These are phyloP conservation scores for Mycena chlorophos DNA, from an alignment of 768 basidiomycete species.

Conservation along the genomic window DNA sequence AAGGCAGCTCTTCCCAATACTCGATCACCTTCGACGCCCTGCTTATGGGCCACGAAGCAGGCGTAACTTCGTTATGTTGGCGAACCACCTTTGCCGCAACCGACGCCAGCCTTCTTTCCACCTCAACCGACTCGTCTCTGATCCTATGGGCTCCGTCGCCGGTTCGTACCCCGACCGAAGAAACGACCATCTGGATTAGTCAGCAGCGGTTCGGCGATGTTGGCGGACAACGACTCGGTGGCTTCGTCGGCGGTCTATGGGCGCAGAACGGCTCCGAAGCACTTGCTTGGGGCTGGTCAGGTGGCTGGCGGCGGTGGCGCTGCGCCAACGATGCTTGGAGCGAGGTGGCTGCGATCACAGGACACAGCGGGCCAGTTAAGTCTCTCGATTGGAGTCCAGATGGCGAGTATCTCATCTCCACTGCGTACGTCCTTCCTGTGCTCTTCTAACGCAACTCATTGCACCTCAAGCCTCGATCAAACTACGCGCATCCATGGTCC, in stretches of 20 bases:
- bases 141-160: constrained; percentile 90
- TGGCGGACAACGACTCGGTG: constrained; percentile 86
- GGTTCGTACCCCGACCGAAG: constrained; percentile 35
- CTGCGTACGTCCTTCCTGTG: constrained; percentile 52
- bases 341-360: constrained; percentile 78
- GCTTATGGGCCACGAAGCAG: constrained; percentile 93
- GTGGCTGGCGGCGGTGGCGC: constrained; percentile 89
- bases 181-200: constrained; percentile 84
- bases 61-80: constrained; percentile 89
- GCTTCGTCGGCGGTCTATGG: constrained; percentile 93
- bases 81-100: constrained; percentile 41
- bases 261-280: constrained; percentile 58
- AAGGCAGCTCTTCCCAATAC: constrained; percentile 44
- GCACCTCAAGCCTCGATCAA: constrained; percentile 70
- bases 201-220: constrained; percentile 91
- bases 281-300: constrained; percentile 91
- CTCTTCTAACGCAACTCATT: not conserved
- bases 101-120: constrained; percentile 71
- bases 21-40: constrained; percentile 91
- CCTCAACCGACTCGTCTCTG: constrained; percentile 92
- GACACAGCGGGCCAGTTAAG: constrained; percentile 79
- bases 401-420: constrained; percentile 84
- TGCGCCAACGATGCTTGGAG: constrained; percentile 61
- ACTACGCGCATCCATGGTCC: constrained; percentile 87
- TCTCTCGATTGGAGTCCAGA: constrained; percentile 84